phyloP scores from a whole-genome alignment of 257 asterid genomes.

The Anisodus acutangulus region DNA sequence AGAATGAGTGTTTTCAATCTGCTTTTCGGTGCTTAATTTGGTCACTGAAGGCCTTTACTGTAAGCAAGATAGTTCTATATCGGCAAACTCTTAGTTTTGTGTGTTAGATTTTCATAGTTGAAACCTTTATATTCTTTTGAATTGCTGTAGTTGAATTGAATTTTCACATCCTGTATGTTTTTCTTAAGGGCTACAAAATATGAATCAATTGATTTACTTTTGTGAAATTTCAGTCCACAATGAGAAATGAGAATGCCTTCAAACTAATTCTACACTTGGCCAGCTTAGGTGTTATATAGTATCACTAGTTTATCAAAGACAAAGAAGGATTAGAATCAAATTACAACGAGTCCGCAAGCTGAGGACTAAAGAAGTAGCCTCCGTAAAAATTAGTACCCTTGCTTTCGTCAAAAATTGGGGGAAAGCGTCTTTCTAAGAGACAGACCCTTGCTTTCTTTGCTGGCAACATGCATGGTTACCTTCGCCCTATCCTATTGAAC shows the following conservation, averaged over 20 bases:
- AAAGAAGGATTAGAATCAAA: too few relatives aligned
- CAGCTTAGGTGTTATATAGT: too few relatives aligned
- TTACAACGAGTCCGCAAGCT: too few relatives aligned
- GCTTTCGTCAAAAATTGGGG: too few relatives aligned
- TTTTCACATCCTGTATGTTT: background rate
- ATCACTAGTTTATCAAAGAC: background rate
- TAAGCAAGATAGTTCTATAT: background rate
- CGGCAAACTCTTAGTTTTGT: too few relatives aligned
- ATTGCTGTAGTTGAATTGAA: too few relatives aligned
- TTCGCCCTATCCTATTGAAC: constrained; percentile 69
- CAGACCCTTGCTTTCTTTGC: constrained; percentile 86
- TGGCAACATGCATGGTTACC: constrained; percentile 91
- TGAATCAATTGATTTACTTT: background rate
- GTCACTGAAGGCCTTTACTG: background rate
- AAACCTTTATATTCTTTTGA: background rate
- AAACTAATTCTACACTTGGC: too few relatives aligned
- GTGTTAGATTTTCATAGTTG: too few relatives aligned
- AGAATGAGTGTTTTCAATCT: background rate
- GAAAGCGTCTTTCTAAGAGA: constrained; percentile 71
- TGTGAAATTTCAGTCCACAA: background rate
- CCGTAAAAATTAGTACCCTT: too few relatives aligned
- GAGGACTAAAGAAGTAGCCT: too few relatives aligned
- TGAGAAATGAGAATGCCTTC: background rate
- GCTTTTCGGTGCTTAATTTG: background rate
- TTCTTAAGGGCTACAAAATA: background rate